These are phyloP conservation scores for Debaryomyces subglobosus DNA, from an alignment of 1,139 yeast species.

Conservation along the genomic window DNA sequence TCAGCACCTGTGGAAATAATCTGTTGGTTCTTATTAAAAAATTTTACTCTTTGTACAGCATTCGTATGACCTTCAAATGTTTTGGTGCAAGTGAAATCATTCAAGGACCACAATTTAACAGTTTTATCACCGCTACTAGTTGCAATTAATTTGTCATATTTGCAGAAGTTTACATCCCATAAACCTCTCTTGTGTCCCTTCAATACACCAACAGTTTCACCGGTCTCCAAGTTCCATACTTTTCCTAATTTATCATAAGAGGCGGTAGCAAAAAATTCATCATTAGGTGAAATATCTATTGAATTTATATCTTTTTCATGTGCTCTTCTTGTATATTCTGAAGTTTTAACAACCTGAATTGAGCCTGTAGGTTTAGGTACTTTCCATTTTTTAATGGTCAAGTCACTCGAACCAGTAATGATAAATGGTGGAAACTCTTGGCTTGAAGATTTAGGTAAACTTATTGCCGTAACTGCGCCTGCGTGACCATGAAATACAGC, in stretches of 20 bases:
- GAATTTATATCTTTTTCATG: slow-evolving; percentile 96
- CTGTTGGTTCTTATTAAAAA: slow-evolving; percentile 68
- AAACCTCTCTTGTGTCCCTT: slow-evolving; percentile 93
- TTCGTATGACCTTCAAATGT: slow-evolving; percentile 96
- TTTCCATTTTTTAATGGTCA: slow-evolving; percentile 89
- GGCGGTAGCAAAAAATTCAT: slow-evolving; percentile 86
- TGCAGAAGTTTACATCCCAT: slow-evolving; percentile 87
- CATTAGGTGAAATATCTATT: slow-evolving; percentile 85
- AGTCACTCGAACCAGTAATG: slow-evolving; percentile 85
- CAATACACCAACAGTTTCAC: slow-evolving; percentile 83
- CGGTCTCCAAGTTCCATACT: slow-evolving; percentile 79
- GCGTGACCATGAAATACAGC: slow-evolving; percentile 83
- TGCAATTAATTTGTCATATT: slow-evolving; percentile 70
- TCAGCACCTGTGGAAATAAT: slow-evolving; percentile 90
- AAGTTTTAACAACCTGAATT: slow-evolving; percentile 43
- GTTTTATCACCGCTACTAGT: slow-evolving; percentile 94
- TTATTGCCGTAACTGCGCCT: slow-evolving; percentile 82
- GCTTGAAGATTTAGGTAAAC: slow-evolving; percentile 63
- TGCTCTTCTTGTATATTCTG: slow-evolving; percentile 90
- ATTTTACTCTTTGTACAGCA: slow-evolving; percentile 81
- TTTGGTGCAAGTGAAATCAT: slow-evolving; percentile 70
- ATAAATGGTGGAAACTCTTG: slow-evolving; percentile 67
- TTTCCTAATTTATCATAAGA: slow-evolving; percentile 94
- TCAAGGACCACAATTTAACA: slow-evolving; percentile 83
- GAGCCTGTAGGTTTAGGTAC: slow-evolving; percentile 49